Percentiles rank a stretch among this genome's conserved stretches.
Evolutionary conservation across 768 basidiomycete genomes (phyloP).

Genomic region (Leccinellum albellum): DNA sequence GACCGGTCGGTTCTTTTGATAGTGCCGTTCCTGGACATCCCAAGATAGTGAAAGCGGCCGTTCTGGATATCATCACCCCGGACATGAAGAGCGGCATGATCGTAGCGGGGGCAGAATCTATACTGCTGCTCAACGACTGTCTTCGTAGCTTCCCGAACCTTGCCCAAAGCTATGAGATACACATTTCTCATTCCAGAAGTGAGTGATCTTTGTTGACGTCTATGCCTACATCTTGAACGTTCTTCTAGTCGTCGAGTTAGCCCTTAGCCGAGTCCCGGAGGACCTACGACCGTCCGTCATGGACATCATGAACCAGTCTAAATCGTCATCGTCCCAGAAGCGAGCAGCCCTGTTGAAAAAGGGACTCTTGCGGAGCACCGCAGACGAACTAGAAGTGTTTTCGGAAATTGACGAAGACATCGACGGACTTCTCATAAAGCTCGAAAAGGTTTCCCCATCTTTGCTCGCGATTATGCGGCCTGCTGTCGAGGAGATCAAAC

Average conservation of each 20-base stretch:
- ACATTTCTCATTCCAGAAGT: conserved; percentile 78
- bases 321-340: conserved; percentile 65
- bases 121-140: conserved; percentile 63
- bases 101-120: conserved; percentile 71
- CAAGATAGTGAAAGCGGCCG: conserved; percentile 65
- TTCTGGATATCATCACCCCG: conserved; percentile 80
- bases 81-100: conserved; percentile 60
- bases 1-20: neutral
- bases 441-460: conserved; percentile 60
- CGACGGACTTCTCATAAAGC: conserved; percentile 48
- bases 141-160: conserved; percentile 72
- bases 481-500: conserved; percentile 58
- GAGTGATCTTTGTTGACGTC: conserved; percentile 21
- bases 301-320: conserved; percentile 63
- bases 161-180: conserved; percentile 65
- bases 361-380: conserved; percentile 59
- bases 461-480: conserved; percentile 48
- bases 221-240: conserved; percentile 1
- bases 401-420: conserved; percentile 63
- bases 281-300: conserved; percentile 53
- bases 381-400: conserved; percentile 73
- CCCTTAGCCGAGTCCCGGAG: conserved; percentile 58
- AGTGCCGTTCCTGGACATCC: conserved; percentile 74
- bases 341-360: conserved; percentile 66
- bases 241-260: conserved; percentile 58